These are phyloP conservation scores for Crucihimalaya himalaica DNA, from an alignment of 345 rosid genomes.

Conservation along the genomic window DNA sequence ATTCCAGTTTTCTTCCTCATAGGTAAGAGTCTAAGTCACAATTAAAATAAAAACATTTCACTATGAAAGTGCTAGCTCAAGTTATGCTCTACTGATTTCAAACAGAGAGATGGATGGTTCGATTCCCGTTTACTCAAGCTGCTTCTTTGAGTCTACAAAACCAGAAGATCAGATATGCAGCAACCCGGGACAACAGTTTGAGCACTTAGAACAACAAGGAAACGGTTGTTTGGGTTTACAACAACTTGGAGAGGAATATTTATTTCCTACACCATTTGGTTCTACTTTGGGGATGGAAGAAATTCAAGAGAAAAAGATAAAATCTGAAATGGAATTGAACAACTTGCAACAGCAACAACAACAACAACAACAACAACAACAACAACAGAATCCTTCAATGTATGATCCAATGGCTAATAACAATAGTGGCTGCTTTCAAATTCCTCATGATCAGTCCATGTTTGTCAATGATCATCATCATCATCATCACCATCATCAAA, in stretches of 20 bases:
- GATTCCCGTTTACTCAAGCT: constrained; percentile 51
- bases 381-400: constrained; percentile 50
- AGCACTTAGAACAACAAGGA: constrained; percentile 50
- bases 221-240: constrained; percentile 55
- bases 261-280: constrained; percentile 35
- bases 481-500: constrained; percentile 48
- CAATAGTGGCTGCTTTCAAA: constrained; percentile 47
- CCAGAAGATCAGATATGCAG: constrained; percentile 54
- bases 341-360: constrained; percentile 55
- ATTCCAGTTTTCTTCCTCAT: constrained; percentile 54
- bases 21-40: constrained; percentile 44
- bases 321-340: constrained; percentile 52
- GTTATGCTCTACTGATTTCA: constrained; percentile 16
- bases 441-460: constrained; percentile 52
- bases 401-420: constrained; percentile 46
- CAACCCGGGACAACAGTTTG: constrained; percentile 50
- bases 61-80: not conserved
- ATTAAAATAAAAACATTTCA: not conserved
- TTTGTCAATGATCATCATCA: constrained; percentile 39
- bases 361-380: constrained; percentile 48
- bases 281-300: constrained; percentile 45
- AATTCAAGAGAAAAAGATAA: constrained; percentile 47
- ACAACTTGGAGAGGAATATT: constrained; percentile 58
- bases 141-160: constrained; percentile 53
- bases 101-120: constrained; percentile 64